Conservation (phyloP, 306 rosid genomes). For the Vigna unguiculata region DNA sequence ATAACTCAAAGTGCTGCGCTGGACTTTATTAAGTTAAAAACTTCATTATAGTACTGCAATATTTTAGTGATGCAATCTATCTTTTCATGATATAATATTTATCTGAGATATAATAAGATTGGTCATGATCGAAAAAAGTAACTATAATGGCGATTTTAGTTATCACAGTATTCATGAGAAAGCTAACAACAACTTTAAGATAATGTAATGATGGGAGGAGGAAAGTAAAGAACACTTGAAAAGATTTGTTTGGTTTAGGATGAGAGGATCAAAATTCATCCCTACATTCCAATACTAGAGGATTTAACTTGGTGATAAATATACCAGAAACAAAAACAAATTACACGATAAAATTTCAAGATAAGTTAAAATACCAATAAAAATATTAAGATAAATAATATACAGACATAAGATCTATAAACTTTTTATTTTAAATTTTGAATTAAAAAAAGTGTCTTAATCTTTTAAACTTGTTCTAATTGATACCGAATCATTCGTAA, state of each 20-base stretch:
- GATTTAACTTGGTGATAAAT: not conserved
- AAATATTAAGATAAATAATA: too few relatives aligned
- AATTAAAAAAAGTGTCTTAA: too few relatives aligned
- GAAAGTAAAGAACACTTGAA: not conserved
- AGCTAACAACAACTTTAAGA: not conserved
- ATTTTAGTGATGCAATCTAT: slow-evolving; percentile 64
- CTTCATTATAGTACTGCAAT: slow-evolving; percentile 31
- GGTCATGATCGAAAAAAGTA: slow-evolving; percentile 41
- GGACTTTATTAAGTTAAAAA: slow-evolving; percentile 50
- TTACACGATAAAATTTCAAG: not conserved
- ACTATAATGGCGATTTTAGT: not conserved
- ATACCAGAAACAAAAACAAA: not conserved
- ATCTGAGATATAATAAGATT: slow-evolving; percentile 6
- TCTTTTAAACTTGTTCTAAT: too few relatives aligned
- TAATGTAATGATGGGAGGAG: not conserved
- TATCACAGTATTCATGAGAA: not conserved
- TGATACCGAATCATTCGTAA: too few relatives aligned
- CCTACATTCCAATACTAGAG: not conserved
- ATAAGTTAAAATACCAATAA: too few relatives aligned
- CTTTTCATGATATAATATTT: slow-evolving; percentile 37
- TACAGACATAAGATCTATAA: too few relatives aligned
- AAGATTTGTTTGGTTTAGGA: not conserved
- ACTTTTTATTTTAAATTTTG: too few relatives aligned
- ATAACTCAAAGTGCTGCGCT: slow-evolving; percentile 60
- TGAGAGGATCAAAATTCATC: not conserved